Evolutionary conservation across 306 rosid genomes (phyloP).

Genomic region (Prunus salicina): DNA sequence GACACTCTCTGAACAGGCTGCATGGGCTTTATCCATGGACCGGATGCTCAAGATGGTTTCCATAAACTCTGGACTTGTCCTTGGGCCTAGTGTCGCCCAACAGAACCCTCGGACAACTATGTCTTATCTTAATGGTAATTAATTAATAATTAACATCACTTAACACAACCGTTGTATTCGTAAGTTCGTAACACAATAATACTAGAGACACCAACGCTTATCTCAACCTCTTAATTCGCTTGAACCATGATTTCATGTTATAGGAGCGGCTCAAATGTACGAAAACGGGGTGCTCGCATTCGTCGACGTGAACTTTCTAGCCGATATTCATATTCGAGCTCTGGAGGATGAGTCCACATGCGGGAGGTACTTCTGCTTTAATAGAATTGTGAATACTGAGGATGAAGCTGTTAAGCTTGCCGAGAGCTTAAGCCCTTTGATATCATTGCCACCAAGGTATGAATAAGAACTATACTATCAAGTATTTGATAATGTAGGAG

Average conservation of each 20-base stretch:
- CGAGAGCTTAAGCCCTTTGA: constrained; percentile 34
- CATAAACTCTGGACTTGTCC: constrained; percentile 42
- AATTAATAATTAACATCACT: too few species aligned
- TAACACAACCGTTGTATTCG: too few species aligned
- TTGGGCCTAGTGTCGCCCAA: constrained; percentile 36
- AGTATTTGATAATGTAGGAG: too few species aligned
- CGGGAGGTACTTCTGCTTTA: constrained; percentile 45
- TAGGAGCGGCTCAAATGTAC: constrained; percentile 52
- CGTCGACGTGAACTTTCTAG: constrained; percentile 36
- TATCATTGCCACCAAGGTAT: constrained; percentile 42
- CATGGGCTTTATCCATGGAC: constrained; percentile 57
- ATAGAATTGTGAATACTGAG: constrained; percentile 31
- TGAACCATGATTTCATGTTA: too few species aligned
- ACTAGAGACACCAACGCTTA: neutral
- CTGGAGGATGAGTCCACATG: constrained; percentile 40
- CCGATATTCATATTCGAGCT: constrained; percentile 37
- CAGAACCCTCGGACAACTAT: constrained; percentile 31
- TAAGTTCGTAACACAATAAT: too few species aligned
- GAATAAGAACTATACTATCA: neutral
- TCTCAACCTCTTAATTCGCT: neutral
- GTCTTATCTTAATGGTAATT: constrained; percentile 40
- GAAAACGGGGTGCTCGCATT: constrained; percentile 43
- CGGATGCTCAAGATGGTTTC: constrained; percentile 41
- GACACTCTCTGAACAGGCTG: constrained; percentile 44
- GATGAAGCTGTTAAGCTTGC: constrained; percentile 43